Evolutionary conservation across 75 land plant genomes (phyloP), one percentile per base, ranked within the genome.

Genomic region (Chamaecyparis obtusa): DNA sequence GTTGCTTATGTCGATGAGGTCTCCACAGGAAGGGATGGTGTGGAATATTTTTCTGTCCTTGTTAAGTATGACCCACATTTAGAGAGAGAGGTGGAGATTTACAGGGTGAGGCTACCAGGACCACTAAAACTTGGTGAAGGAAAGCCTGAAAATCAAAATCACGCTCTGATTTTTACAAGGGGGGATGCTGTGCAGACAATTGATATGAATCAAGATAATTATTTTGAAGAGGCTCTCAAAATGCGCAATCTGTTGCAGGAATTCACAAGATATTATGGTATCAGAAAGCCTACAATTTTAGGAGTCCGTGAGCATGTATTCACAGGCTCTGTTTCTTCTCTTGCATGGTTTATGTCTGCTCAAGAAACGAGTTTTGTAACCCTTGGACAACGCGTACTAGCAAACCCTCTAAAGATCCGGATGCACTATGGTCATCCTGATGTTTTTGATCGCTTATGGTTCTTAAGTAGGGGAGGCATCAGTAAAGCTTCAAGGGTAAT

Each of bases 381-480:
- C 30, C 95, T 98, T 83, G 96, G 99, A 9, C 99, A 97, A 89
- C 94, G 98, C 24, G 99, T 97, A 56, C 91, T 97, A 71, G 99
- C 99, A 60, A 92, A 96, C 46, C 99, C 98, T 81, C 69, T 97
- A 43, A 97, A 97, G 87, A 88, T 96, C 11, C 84, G 99, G n/a
- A 97, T 97, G 99, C 99, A 97, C 88, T 97, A 97, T 91, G 99
- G 99, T 13, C 99, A 97, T 89, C 98, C 96, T 15, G 99, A 97
- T 94, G 99, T 98, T 36, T 98, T 98, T 89, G 98, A 98, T 83
- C 91, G 98, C 41, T 84, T 98, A 54, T 98, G 97, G 97, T 95
- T 95, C 85, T 48, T 98, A 43, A 93, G 89, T 55, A 92, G 98
- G 33, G 99, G 99, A 48, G 99, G 99, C 35, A 90, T 97, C 54